Conservation (phyloP, 768 basidiomycete genomes). For the Lactifluus hygrophoroides region DNA sequence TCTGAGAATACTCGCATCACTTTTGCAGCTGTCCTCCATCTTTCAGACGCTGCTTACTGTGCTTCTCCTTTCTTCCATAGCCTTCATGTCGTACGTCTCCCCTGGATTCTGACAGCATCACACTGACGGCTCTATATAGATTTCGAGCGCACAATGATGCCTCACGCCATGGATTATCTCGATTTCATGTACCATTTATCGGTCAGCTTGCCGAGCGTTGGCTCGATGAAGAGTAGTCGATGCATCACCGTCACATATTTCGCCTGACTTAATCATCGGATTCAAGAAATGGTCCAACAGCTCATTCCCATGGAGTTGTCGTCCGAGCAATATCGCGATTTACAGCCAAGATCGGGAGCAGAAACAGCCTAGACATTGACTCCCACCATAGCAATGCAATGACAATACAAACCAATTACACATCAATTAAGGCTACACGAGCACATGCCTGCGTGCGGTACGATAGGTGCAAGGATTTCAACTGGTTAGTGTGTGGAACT, state of each 20-base stretch:
- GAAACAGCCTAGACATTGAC: conserved; percentile 11
- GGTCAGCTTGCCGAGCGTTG: conserved; percentile 61
- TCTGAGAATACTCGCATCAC: conserved; percentile 44
- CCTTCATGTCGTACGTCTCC: conserved; percentile 49
- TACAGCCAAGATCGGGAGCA: background rate
- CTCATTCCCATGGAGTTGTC: background rate
- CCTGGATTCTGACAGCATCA: background rate
- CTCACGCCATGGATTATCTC: conserved; percentile 40
- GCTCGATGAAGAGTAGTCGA: conserved; percentile 50
- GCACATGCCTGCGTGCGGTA: conserved; percentile 20
- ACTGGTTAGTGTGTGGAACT: conserved; percentile 23
- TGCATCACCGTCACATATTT: background rate
- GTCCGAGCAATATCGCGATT: background rate
- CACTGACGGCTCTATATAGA: conserved; percentile 24
- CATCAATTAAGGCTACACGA: conserved; percentile 18
- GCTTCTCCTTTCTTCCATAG: conserved; percentile 32
- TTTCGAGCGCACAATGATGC: conserved; percentile 47
- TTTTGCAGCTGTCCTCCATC: conserved; percentile 46
- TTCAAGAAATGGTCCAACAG: background rate
- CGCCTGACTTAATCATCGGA: background rate
- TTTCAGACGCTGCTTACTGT: conserved; percentile 43
- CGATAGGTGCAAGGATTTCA: conserved; percentile 27
- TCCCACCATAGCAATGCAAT: conserved; percentile 22
- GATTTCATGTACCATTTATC: conserved; percentile 53
- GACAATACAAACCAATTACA: conserved; percentile 21